These are phyloP conservation scores for Candida loeiensis DNA, from an alignment of 805 yeast species.

Conservation along the genomic window DNA sequence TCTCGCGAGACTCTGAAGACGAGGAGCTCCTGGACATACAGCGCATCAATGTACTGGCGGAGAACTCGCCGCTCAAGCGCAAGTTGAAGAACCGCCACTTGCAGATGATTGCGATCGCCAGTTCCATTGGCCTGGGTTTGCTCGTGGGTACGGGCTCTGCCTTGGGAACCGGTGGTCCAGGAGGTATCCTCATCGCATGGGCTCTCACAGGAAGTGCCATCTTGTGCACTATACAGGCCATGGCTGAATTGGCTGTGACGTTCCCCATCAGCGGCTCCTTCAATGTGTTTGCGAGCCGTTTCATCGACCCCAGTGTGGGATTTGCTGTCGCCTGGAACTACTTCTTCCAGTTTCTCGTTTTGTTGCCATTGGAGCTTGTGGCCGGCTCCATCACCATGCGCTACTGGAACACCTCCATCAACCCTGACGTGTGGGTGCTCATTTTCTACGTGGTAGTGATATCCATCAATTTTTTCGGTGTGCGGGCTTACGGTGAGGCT, in stretches of 20 bases:
- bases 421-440: conserved; percentile 61
- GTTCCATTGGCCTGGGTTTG: conserved; percentile 63
- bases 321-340: conserved; percentile 54
- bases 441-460: conserved; percentile 49
- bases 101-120: conserved; percentile 70
- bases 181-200: conserved; percentile 27
- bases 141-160: conserved; percentile 47
- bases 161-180: conserved; percentile 33
- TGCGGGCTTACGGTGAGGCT: conserved; percentile 54
- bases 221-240: conserved; percentile 30
- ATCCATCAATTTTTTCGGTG: conserved; percentile 50
- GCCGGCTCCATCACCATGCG: conserved; percentile 56
- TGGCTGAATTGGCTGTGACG: conserved; percentile 52
- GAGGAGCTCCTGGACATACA: conserved; percentile 36
- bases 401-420: conserved; percentile 52
- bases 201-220: conserved; percentile 22
- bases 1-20: conserved; percentile 3
- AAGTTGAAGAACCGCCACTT: conserved; percentile 46
- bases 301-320: conserved; percentile 54
- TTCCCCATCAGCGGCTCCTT: conserved; percentile 55
- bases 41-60: conserved; percentile 34
- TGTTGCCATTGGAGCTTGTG: conserved; percentile 57
- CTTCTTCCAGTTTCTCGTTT: conserved; percentile 53
- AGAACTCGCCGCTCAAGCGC: conserved; percentile 42
- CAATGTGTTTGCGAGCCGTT: conserved; percentile 46